A percentile compares a stretch with the other conserved stretches of the same genome.
Evolutionary conservation across 306 rosid species (phyloP).

Genomic region (Cucurbita ficifolia): DNA sequence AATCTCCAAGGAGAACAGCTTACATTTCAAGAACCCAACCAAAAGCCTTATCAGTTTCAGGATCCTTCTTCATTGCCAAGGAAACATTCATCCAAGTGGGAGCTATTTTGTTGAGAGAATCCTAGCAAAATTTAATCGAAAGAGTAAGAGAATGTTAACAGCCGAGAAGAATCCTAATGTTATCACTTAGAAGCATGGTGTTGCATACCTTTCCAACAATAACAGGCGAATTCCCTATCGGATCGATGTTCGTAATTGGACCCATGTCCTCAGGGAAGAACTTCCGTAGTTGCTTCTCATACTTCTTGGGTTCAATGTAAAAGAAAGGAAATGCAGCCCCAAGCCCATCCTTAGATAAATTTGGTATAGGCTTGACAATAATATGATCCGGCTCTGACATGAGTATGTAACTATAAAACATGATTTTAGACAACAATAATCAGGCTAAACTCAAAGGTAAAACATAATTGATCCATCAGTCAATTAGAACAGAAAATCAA

Average conservation of each 20-base stretch:
- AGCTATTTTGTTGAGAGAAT: conserved; percentile 89
- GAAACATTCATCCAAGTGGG: conserved; percentile 99
- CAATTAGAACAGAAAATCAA: conserved; percentile 4
- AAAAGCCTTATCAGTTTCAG: conserved; percentile 92
- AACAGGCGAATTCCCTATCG: conserved; percentile 96
- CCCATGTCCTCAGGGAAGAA: conserved; percentile 70
- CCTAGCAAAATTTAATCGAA: conserved; percentile 29
- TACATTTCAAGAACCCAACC: conserved; percentile 99
- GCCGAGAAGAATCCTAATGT: background rate
- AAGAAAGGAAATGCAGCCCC: conserved; percentile 99
- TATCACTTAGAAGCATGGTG: background rate
- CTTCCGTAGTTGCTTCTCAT: conserved; percentile 58
- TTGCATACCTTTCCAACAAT: conserved; percentile 72
- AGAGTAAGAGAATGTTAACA: background rate
- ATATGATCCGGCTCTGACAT: conserved; percentile 96
- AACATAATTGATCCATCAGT: background rate
- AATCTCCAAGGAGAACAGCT: conserved; percentile 10
- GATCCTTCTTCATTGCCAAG: conserved; percentile 96
- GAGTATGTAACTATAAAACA: conserved; percentile 60
- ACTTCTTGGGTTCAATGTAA: conserved; percentile 84
- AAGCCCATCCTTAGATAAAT: conserved; percentile 63
- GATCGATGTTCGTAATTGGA: conserved; percentile 70
- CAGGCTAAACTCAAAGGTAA: background rate
- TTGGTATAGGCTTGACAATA: conserved; percentile 90
- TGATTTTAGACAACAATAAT: background rate